Percentiles rank a stretch among this genome's conserved stretches.
phyloP scores from a whole-genome alignment of 208 protist genomes.

The Leishmania arabica region DNA sequence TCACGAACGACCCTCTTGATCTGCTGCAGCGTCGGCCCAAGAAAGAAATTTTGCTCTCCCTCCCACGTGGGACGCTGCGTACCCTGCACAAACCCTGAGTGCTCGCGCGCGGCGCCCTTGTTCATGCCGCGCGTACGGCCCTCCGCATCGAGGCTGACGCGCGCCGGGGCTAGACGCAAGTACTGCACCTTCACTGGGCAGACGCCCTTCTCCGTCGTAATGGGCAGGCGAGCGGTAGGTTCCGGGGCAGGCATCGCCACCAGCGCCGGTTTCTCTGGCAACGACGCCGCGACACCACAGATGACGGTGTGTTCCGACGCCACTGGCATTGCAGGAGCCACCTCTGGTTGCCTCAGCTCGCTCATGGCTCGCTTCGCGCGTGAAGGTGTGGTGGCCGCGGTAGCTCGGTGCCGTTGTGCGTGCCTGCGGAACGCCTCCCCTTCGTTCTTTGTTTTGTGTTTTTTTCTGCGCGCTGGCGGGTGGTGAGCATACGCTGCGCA shows the following conservation, averaged over 20 bases:
- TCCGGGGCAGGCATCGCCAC: background rate
- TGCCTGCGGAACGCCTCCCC: background rate
- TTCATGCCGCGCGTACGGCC: slow-evolving; percentile 83
- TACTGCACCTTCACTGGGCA: slow-evolving; percentile 71
- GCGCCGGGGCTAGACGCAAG: slow-evolving; percentile 53
- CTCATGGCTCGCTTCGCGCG: background rate
- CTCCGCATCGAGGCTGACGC: slow-evolving; percentile 60
- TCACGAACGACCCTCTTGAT: slow-evolving; percentile 61
- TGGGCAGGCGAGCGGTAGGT: background rate
- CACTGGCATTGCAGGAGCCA: background rate
- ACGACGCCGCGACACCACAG: background rate
- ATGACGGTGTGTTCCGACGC: background rate
- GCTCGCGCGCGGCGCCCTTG: slow-evolving; percentile 63
- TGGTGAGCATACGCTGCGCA: background rate
- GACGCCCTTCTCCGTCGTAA: slow-evolving; percentile 41
- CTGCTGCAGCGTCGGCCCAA: slow-evolving; percentile 48
- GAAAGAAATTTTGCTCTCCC: slow-evolving; percentile 79
- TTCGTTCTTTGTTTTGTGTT: background rate
- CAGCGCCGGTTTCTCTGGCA: background rate
- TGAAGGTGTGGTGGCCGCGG: background rate
- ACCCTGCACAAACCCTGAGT: slow-evolving; percentile 43
- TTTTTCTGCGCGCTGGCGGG: background rate
- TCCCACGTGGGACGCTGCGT: slow-evolving; percentile 72
- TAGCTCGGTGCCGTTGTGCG: background rate
- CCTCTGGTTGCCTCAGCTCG: background rate